Conservation (phyloP, 2,329 filamentous ascomycete genomes). For the Hirsutella thompsonii region DNA sequence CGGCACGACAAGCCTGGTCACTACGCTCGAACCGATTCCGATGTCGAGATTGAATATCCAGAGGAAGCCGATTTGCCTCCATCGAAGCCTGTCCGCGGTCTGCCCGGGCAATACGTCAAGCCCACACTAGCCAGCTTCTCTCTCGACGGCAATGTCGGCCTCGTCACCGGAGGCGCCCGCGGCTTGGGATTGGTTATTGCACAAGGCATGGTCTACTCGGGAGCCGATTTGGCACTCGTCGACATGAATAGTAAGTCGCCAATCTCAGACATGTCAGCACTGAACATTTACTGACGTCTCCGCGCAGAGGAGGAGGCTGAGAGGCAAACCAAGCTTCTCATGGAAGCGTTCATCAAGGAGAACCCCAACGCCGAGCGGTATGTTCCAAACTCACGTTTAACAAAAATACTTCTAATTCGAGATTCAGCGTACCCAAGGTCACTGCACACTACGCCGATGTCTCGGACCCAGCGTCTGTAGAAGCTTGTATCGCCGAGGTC, state of each 20-base stretch:
- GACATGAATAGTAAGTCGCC: constrained; percentile 65
- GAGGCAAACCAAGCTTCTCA: constrained; percentile 59
- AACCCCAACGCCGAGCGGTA: constrained; percentile 64
- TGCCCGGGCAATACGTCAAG: constrained; percentile 71
- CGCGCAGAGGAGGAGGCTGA: constrained; percentile 68
- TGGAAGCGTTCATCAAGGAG: constrained; percentile 64
- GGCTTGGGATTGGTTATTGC: constrained; percentile 88
- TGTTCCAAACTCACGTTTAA: too few relatives aligned
- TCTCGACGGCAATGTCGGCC: constrained; percentile 66
- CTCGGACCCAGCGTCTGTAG: constrained; percentile 66
- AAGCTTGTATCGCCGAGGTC: constrained; percentile 53
- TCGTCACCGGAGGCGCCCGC: constrained; percentile 84
- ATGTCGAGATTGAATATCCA: constrained; percentile 67
- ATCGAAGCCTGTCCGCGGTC: constrained; percentile 57
- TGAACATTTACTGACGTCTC: neutral
- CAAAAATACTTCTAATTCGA: too few relatives aligned
- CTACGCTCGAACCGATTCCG: constrained; percentile 69
- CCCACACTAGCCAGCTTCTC: constrained; percentile 79
- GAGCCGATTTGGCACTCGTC: constrained; percentile 80
- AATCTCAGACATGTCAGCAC: too few relatives aligned
- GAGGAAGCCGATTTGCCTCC: constrained; percentile 60
- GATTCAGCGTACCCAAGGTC: constrained; percentile 56
- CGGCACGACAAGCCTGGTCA: constrained; percentile 40
- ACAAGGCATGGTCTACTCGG: constrained; percentile 78
- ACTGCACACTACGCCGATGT: constrained; percentile 89